These are phyloP conservation scores for Gonium pectorale DNA, from an alignment of 139 green algal species.

Conservation along the genomic window DNA sequence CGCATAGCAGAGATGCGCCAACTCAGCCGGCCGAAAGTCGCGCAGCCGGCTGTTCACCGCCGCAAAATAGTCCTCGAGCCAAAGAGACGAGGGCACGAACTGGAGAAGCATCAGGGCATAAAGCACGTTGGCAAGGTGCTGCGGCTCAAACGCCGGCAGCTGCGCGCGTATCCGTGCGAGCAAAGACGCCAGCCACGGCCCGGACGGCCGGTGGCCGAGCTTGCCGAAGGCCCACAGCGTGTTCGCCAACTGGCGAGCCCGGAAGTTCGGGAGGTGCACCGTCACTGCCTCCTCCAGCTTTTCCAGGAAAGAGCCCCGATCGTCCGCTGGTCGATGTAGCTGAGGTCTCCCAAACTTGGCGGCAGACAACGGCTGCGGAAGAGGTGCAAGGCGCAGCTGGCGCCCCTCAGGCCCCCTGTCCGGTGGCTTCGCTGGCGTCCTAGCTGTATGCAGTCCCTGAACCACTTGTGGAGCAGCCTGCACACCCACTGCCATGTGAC, in stretches of 20 bases:
- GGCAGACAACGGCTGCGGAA: neutral
- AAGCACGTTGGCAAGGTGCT: conserved; percentile 53
- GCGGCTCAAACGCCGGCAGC: conserved; percentile 30
- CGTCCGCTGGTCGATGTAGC: too few species aligned
- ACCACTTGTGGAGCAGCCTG: too few species aligned
- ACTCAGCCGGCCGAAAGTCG: conserved; percentile 36
- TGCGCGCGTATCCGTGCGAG: neutral
- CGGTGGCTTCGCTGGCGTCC: too few species aligned
- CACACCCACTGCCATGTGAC: too few species aligned
- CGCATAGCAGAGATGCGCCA: conserved; percentile 53
- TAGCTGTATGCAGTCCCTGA: too few species aligned
- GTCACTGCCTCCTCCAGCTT: neutral
- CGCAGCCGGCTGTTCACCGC: conserved; percentile 20
- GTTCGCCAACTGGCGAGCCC: conserved; percentile 58
- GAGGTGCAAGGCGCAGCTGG: too few species aligned
- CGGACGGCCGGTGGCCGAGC: conserved; percentile 16
- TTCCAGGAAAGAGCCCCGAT: neutral
- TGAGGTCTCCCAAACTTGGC: too few species aligned
- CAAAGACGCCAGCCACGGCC: neutral
- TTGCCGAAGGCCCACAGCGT: conserved; percentile 56
- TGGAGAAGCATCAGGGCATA: conserved; percentile 49
- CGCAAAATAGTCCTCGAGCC: conserved; percentile 41
- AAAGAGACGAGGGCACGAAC: neutral
- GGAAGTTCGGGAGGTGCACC: conserved; percentile 22
- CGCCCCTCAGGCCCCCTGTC: too few species aligned